Evolutionary conservation across 2,329 filamentous ascomycete species (phyloP), one percentile per base, ranked within the genome.

Genomic region (Colletotrichum sp.): DNA sequence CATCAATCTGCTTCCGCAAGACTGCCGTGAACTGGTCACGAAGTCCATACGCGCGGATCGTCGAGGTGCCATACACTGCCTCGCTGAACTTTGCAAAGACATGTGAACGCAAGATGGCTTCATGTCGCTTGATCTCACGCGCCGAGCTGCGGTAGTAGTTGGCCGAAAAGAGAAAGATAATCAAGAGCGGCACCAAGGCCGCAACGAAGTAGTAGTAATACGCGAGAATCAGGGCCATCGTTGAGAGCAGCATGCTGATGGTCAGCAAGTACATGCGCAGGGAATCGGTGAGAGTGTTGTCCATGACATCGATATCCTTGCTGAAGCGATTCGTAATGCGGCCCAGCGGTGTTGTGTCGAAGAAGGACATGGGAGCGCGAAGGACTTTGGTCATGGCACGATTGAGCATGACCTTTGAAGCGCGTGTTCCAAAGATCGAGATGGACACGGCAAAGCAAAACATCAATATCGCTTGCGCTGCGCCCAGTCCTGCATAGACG

Each of bases 291-390:
- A 98, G 86, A 71, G 92, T 95, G 83, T 98, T 98, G 85, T 98
- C 96, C 95, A 98, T 97, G 71, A 96, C 95, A 81, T 98, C 95
- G 52, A 98, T 94, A 81, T 98, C 96, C 79, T 96, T 94, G 32
- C 95, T 97, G 85, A 98, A 98, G 24, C 96, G 94, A 83, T 98
- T 98, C 32, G 95, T 98, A 83, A 98, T 98, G 52, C 96, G 93
- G 21, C 96, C 96, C 2, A 98, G 89, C 0, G 96, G 96, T 1
- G 96, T 98, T 0, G 96, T 98, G 81, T 98, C 96, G 86, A 98
- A 98, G 86, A 98, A 98, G 6, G 94, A 94, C 95, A 93, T 92
- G 28, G 91, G 91, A 3, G 91, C 91, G 32, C 91, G 88, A 18
- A 93, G 85, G 1, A 96, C 95, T 16, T 94, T 90, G 13, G 89